These are phyloP conservation scores for Vicia faba DNA, from an alignment of 306 rosid species.

Conservation along the genomic window DNA sequence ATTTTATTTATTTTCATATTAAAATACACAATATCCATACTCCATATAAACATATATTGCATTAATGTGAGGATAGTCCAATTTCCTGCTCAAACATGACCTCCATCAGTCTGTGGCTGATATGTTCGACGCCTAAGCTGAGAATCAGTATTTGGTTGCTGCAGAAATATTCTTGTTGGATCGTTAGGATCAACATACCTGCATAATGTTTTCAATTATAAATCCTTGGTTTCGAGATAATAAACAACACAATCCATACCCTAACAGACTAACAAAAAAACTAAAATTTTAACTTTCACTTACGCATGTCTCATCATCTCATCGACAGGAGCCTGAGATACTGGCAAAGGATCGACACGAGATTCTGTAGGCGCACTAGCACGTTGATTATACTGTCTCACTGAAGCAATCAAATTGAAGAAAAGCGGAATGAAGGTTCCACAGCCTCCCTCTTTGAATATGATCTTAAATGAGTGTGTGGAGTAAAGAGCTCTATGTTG, in stretches of 20 bases:
- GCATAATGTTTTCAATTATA: conserved; percentile 44
- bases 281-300: conserved; percentile 37
- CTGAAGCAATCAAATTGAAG: conserved; percentile 85
- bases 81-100: conserved; percentile 35
- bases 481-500: conserved; percentile 81
- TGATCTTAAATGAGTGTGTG: conserved; percentile 78
- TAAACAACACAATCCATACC: background rate
- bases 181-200: conserved; percentile 97
- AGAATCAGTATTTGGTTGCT: conserved; percentile 83
- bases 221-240: background rate
- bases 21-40: conserved; percentile 28
- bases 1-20: conserved; percentile 30
- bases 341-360: conserved; percentile 79
- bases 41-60: conserved; percentile 31
- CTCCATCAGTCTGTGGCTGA: conserved; percentile 63
- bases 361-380: conserved; percentile 45
- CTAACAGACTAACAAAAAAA: conserved; percentile 1
- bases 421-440: conserved; percentile 96
- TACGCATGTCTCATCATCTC: conserved; percentile 99
- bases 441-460: conserved; percentile 98
- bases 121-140: conserved; percentile 93
- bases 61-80: background rate
- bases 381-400: conserved; percentile 73
- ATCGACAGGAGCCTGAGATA: conserved; percentile 95
- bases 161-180: conserved; percentile 93